Conservation (phyloP, 371 early-diverging fungal species). For the Quaeritorhiza haematococci region DNA sequence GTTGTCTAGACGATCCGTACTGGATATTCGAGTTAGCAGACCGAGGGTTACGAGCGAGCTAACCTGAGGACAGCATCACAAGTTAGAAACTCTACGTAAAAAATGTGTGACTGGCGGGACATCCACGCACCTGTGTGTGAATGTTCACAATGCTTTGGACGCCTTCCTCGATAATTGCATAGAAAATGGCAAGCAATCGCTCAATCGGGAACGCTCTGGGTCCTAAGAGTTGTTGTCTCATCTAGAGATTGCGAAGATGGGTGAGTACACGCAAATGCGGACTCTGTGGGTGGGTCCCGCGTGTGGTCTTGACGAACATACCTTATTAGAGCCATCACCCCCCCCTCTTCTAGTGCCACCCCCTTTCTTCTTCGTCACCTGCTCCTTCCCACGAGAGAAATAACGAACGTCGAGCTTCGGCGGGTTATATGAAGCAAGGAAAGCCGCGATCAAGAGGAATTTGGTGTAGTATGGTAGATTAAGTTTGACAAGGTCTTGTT, state of each 20-base stretch:
- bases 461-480: slow-evolving; percentile 46
- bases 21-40: slow-evolving; percentile 59
- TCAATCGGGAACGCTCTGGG: slow-evolving; percentile 88
- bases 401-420: slow-evolving; percentile 75
- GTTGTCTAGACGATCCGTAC: slow-evolving; percentile 68
- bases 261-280: slow-evolving; percentile 13
- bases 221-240: slow-evolving; percentile 82
- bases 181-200: slow-evolving; percentile 91
- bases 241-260: slow-evolving; percentile 23
- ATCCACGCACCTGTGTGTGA: slow-evolving; percentile 57
- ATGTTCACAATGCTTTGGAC: slow-evolving; percentile 72
- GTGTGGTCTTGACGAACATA: too few relatives aligned
- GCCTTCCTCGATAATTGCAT: slow-evolving; percentile 71
- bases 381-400: slow-evolving; percentile 51
- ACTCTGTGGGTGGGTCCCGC: background rate
- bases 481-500: background rate
- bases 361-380: slow-evolving; percentile 43
- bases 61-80: slow-evolving; percentile 40
- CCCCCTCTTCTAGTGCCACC: slow-evolving; percentile 24
- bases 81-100: background rate
- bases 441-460: slow-evolving; percentile 81
- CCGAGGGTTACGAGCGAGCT: slow-evolving; percentile 71
- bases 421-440: slow-evolving; percentile 90
- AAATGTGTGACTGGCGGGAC: background rate
- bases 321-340: slow-evolving; percentile 19